These are phyloP conservation scores for Cercospora zeina DNA, from an alignment of 2,329 filamentous ascomycete species.

Conservation along the genomic window DNA sequence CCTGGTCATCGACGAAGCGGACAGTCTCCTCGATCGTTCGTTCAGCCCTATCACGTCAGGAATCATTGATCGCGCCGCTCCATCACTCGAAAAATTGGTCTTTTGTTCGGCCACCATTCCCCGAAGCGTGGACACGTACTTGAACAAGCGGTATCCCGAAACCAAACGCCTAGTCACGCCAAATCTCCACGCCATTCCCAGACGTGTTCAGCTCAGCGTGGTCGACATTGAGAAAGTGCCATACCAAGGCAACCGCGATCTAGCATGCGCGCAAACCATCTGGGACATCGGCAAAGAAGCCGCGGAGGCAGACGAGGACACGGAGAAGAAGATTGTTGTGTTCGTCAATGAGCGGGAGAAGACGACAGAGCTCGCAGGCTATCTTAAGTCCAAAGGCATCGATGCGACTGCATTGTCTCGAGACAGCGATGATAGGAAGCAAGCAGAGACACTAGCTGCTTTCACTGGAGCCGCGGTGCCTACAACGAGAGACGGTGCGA, in stretches of 20 bases:
- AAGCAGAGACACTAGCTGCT: slow-evolving; percentile 71
- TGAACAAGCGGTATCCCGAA: slow-evolving; percentile 78
- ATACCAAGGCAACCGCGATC: slow-evolving; percentile 86
- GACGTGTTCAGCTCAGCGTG: slow-evolving; percentile 89
- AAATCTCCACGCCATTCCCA: slow-evolving; percentile 92
- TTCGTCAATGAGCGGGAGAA: slow-evolving; percentile 97
- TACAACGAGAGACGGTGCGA: slow-evolving; percentile 6
- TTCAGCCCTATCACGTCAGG: slow-evolving; percentile 80
- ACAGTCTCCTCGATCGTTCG: slow-evolving; percentile 90
- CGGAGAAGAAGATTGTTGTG: slow-evolving; percentile 83
- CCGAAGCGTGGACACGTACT: slow-evolving; percentile 77
- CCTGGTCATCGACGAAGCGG: slow-evolving; percentile 90
- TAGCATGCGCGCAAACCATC: slow-evolving; percentile 92
- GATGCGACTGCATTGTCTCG: slow-evolving; percentile 82
- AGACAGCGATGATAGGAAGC: slow-evolving; percentile 75
- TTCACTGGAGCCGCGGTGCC: slow-evolving; percentile 60
- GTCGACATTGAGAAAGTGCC: slow-evolving; percentile 90
- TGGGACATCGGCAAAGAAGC: slow-evolving; percentile 86
- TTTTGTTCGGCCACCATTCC: slow-evolving; percentile 97
- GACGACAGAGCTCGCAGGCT: slow-evolving; percentile 76
- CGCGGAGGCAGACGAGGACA: slow-evolving; percentile 56
- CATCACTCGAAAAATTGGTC: slow-evolving; percentile 81
- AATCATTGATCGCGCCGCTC: slow-evolving; percentile 77
- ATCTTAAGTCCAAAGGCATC: slow-evolving; percentile 80
- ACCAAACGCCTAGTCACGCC: slow-evolving; percentile 87